Evolutionary conservation across 2,329 filamentous ascomycete genomes (phyloP), one percentile per base, ranked within the genome.

Genomic region (Hypoxylon sp.): DNA sequence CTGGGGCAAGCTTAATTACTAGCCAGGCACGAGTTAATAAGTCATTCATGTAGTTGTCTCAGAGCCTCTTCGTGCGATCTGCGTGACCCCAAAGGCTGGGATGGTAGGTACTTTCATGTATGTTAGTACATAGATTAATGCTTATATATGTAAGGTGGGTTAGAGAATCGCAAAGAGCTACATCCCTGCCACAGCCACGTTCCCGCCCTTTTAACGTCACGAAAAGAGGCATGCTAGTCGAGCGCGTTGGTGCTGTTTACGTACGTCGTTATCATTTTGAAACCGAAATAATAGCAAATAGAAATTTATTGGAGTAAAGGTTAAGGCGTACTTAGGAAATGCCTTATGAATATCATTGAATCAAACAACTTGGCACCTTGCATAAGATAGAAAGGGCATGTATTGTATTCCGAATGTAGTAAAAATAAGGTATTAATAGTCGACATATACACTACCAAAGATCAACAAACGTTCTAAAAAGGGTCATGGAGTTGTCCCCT

Each of bases 391-490:
- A 57, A 62, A 59, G 28, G 45, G 49, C 11, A 59, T 41, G 11
- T 32, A 34, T 59, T 59, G 51, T 49, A 57, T 61, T 52, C 57
- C 52, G 30, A 43, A 52, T 65, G 58, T 50, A 65, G 65, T 70
- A 68, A 56, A 65, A 60, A 60, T 67, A 65, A 65, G 62, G 58
- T 68, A 63, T 63, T 60, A 68, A 64, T 68, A 66, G 56, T 43
- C 10, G 38, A 46, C 30, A 25, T 55, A 58, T 61, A n/a, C n/a
- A n/a, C n/a, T n/a, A 61, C 56, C 58, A 60, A 58, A 67, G 60
- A 63, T 67, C 48, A 65, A 57, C 60, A 52, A 49, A 56, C 51
- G 52, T 49, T 45, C 32, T 55, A 57, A 46, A 43, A 48, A 48
- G 17, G 49, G 30, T 50, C 36, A 53, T 51, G 50, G 65, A 62